Conservation (phyloP, 768 basidiomycete species). For the Boletus sensibilis region DNA sequence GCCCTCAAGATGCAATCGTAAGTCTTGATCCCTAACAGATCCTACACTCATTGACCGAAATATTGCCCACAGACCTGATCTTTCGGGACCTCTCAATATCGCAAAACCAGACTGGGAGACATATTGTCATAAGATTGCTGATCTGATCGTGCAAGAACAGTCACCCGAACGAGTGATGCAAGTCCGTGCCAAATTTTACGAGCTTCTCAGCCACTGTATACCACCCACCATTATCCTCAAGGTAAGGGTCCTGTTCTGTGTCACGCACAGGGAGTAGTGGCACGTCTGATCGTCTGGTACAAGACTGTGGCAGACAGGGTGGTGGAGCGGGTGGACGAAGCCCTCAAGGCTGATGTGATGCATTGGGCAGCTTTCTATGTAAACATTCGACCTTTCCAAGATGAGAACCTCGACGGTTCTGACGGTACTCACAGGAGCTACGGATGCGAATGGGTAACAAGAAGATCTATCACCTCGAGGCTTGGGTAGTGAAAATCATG, state of each 20-base stretch:
- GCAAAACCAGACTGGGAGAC: conserved; percentile 99
- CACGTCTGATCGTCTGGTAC: conserved; percentile 3
- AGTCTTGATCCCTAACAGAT: conserved; percentile 27
- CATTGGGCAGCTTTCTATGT: conserved; percentile 99
- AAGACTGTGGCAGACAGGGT: conserved; percentile 93
- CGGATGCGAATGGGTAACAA: conserved; percentile 94
- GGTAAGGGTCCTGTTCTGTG: conserved; percentile 42
- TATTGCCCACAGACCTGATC: conserved; percentile 60
- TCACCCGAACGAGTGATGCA: conserved; percentile 87
- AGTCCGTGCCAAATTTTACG: conserved; percentile 90
- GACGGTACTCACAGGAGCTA: conserved; percentile 60
- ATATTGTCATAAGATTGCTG: conserved; percentile 90
- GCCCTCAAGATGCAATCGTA: conserved; percentile 97
- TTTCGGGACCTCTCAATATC: conserved; percentile 73
- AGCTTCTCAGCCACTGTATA: conserved; percentile 94
- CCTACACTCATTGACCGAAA: background rate
- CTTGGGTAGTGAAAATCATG: conserved; percentile 98
- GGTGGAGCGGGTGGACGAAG: conserved; percentile 85
- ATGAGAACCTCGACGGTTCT: background rate
- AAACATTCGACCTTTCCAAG: conserved; percentile 29
- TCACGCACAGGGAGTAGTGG: background rate
- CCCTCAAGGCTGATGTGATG: conserved; percentile 88
- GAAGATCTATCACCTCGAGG: conserved; percentile 96
- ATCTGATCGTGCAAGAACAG: conserved; percentile 87
- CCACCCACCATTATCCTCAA: conserved; percentile 90